These are phyloP conservation scores for Skeletonema costatum DNA, from an alignment of 108 stramenopile genomes.

Conservation along the genomic window DNA sequence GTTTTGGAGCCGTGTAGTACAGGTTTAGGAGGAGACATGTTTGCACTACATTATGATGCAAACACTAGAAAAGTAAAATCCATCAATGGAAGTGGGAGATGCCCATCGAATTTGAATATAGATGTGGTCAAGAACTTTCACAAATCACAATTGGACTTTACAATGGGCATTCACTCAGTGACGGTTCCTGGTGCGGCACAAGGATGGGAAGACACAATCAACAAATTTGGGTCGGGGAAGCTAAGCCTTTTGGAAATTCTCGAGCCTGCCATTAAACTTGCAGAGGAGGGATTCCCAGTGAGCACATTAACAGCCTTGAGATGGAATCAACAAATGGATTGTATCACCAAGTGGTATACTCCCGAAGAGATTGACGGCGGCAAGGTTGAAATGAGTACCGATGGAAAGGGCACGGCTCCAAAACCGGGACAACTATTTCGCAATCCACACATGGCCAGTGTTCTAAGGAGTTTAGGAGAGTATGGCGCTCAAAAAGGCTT, in stretches of 20 bases:
- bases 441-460: constrained; percentile 89
- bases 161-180: constrained; percentile 71
- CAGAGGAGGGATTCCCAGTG: constrained; percentile 94
- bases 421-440: constrained; percentile 77
- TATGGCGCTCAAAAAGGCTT: constrained; percentile 87
- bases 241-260: constrained; percentile 80
- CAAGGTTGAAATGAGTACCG: constrained; percentile 58
- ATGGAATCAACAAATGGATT: constrained; percentile 75
- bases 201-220: constrained; percentile 88
- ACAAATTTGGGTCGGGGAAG: constrained; percentile 70
- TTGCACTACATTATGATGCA: constrained; percentile 90
- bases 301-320: constrained; percentile 79
- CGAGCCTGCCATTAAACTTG: constrained; percentile 90
- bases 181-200: constrained; percentile 97
- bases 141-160: constrained; percentile 30
- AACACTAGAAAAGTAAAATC: constrained; percentile 59
- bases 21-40: constrained; percentile 76
- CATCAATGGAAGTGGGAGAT: constrained; percentile 89
- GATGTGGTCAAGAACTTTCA: constrained; percentile 45
- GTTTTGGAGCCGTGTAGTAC: constrained; percentile 52
- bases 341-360: constrained; percentile 68
- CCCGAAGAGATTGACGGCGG: constrained; percentile 35
- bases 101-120: constrained; percentile 68
- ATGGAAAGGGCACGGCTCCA: constrained; percentile 60
- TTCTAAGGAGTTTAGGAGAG: constrained; percentile 78